Conservation (phyloP, 306 rosid species). For the Inga leiocalycina region DNA sequence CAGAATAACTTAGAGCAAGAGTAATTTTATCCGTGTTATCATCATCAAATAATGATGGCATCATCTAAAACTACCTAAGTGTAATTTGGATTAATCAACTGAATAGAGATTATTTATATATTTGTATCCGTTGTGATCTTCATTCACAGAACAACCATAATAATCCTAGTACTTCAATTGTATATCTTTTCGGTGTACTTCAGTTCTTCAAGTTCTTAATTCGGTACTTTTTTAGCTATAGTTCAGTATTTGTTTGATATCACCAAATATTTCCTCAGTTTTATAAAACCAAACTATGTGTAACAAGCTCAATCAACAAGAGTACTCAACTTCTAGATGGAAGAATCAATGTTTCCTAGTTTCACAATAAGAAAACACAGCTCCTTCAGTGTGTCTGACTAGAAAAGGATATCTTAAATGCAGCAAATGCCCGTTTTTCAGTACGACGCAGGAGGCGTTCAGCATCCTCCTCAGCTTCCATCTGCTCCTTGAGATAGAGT, state of each 20-base stretch:
- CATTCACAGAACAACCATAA: background rate
- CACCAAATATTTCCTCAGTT: background rate
- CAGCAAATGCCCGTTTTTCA: constrained; percentile 97
- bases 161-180: background rate
- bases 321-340: background rate
- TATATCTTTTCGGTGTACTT: background rate
- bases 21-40: background rate
- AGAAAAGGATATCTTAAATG: constrained; percentile 94
- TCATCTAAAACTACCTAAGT: background rate
- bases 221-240: background rate
- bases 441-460: constrained; percentile 97
- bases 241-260: background rate
- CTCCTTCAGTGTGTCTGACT: background rate
- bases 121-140: background rate
- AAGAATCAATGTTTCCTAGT: constrained; percentile 6
- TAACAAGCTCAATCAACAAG: background rate
- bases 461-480: constrained; percentile 99
- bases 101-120: background rate
- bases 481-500: constrained; percentile 98
- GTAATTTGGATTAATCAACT: constrained; percentile 12
- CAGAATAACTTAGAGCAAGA: constrained; percentile 28
- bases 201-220: constrained; percentile 1
- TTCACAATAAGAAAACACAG: background rate
- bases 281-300: background rate
- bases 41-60: background rate